Conservation (phyloP, 164 flowering plant species). For the Taxillus chinensis region DNA sequence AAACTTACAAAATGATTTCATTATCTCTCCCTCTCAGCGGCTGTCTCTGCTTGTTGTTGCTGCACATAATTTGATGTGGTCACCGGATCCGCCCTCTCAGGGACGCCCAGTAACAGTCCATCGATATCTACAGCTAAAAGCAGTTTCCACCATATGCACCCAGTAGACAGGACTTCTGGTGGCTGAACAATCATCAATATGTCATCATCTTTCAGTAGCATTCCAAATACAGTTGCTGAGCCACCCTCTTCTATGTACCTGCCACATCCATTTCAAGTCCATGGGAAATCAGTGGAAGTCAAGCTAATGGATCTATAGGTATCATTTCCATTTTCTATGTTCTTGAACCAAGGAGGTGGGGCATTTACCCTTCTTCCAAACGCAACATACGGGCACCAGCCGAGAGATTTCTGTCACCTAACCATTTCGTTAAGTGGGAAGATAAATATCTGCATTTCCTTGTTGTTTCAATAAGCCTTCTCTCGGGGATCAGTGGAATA, state of each 20-base stretch:
- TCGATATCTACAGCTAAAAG: slow-evolving; percentile 46
- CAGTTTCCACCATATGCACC: slow-evolving; percentile 42
- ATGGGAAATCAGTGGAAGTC: not conserved
- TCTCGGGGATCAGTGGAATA: slow-evolving; percentile 38
- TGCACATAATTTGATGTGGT: slow-evolving; percentile 4
- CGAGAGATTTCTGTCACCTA: slow-evolving; percentile 43
- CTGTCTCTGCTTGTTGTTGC: not conserved
- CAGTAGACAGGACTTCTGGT: slow-evolving; percentile 43
- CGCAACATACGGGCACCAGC: slow-evolving; percentile 31
- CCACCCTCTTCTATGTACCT: slow-evolving; percentile 58
- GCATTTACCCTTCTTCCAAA: slow-evolving; percentile 54
- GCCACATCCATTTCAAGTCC: slow-evolving; percentile 14
- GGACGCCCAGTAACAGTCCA: slow-evolving; percentile 33
- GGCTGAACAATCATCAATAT: slow-evolving; percentile 43
- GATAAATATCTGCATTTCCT: slow-evolving; percentile 29
- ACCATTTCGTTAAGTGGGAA: slow-evolving; percentile 45
- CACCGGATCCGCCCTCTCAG: slow-evolving; percentile 8
- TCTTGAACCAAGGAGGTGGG: not conserved
- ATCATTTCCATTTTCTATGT: not conserved
- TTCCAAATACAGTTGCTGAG: slow-evolving; percentile 39
- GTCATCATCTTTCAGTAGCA: slow-evolving; percentile 29
- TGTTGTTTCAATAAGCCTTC: slow-evolving; percentile 36
- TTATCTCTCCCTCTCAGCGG: too few species aligned
- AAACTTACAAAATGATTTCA: too few species aligned
- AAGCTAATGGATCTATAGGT: not conserved